phyloP scores from a whole-genome alignment of 2,329 filamentous ascomycete species.

The Penicillium sp. region DNA sequence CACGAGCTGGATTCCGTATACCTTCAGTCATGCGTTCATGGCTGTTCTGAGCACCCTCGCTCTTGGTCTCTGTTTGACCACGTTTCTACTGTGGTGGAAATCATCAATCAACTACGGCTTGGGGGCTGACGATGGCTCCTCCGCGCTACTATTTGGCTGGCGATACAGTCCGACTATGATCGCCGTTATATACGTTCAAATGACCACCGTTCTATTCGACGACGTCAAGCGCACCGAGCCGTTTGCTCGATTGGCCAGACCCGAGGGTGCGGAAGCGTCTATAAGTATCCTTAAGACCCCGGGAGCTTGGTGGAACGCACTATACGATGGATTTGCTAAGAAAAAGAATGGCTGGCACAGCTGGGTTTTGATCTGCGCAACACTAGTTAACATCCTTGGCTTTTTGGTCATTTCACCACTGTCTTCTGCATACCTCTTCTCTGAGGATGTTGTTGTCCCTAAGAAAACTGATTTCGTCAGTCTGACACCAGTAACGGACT shows the following conservation, averaged over 20 bases:
- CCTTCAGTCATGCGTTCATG: constrained; percentile 6
- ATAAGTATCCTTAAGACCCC: constrained; percentile 19
- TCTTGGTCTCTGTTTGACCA: constrained; percentile 5
- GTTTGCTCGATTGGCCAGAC: constrained; percentile 21
- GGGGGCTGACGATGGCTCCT: constrained; percentile 25
- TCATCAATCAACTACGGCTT: constrained; percentile 26
- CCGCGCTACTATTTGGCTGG: constrained; percentile 27
- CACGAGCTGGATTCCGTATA: constrained; percentile 15
- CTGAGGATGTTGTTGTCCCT: constrained; percentile 9
- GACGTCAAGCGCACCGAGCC: constrained; percentile 30
- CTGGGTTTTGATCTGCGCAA: constrained; percentile 8
- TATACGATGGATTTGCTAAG: constrained; percentile 16
- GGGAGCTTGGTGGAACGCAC: constrained; percentile 24
- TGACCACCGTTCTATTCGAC: constrained; percentile 19
- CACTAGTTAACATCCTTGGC: constrained; percentile 13
- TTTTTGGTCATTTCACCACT: constrained; percentile 18
- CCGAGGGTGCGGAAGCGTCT: constrained; percentile 14
- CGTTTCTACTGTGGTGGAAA: constrained; percentile 18
- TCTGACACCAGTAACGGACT: not conserved
- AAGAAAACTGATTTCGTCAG: constrained; percentile 4
- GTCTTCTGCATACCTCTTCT: constrained; percentile 14
- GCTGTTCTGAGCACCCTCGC: not conserved
- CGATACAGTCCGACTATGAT: constrained; percentile 28
- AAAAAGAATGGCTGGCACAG: constrained; percentile 15
- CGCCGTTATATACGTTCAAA: constrained; percentile 25